phyloP scores from a whole-genome alignment of 1,284 basidiomycete species.

The Kalmanozyma brasiliensis region DNA sequence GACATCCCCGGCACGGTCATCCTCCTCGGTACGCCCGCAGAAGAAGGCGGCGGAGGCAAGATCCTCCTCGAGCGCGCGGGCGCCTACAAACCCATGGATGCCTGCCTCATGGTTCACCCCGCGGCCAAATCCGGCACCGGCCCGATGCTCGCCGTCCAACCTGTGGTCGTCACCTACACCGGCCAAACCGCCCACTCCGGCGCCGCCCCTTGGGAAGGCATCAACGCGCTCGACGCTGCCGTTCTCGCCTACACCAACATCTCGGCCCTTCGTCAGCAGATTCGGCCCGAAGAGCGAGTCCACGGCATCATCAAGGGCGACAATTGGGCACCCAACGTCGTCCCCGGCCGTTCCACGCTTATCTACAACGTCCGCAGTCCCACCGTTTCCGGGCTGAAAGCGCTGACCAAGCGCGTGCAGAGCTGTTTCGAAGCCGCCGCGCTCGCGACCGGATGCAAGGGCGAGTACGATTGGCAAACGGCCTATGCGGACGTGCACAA shows the following conservation, averaged over 20 bases:
- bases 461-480: conserved; percentile 70
- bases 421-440: conserved; percentile 80
- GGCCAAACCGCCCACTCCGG: conserved; percentile 62
- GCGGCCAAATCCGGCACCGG: conserved; percentile 70
- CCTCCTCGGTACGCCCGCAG: conserved; percentile 86
- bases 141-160: conserved; percentile 72
- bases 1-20: conserved; percentile 78
- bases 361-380: conserved; percentile 77
- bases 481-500: conserved; percentile 67
- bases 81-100: conserved; percentile 80
- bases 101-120: conserved; percentile 76
- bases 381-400: conserved; percentile 73
- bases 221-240: conserved; percentile 85
- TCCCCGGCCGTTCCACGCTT: conserved; percentile 81
- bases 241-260: conserved; percentile 81
- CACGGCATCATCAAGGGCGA: conserved; percentile 69
- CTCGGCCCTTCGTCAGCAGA: conserved; percentile 80
- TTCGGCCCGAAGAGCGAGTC: conserved; percentile 73
- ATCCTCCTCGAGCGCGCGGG: conserved; percentile 77
- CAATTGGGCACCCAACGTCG: conserved; percentile 71
- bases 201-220: conserved; percentile 81
- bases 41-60: conserved; percentile 84
- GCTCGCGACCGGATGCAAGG: conserved; percentile 76
- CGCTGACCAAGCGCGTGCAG: conserved; percentile 72
- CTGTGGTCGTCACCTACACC: conserved; percentile 46